Base-by-base conservation (phyloP, 2,329 filamentous ascomycete genomes). In the Dichotomopilus funicola region DNA sequence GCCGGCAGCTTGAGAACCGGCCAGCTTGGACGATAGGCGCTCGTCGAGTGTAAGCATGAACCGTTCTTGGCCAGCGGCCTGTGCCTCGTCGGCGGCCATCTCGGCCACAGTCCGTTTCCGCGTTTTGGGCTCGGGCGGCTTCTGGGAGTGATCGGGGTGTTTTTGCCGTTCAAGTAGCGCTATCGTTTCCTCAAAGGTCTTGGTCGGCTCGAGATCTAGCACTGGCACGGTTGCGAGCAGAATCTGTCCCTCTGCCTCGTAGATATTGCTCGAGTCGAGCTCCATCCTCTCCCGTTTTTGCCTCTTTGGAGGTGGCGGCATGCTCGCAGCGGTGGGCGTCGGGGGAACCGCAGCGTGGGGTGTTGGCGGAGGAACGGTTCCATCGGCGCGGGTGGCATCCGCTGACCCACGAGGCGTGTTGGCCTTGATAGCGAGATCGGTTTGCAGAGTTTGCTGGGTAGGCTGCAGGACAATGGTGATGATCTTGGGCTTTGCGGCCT, bases 11-110 rank as follows among this genome's bases (percentile, higher is more conserved):
- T 83, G 79, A 6, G 79, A 79, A 42, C 78, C 76, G 4, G 80
- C 78, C 11, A 77, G 76, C 42, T 76, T 80, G 1, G 86, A 78
- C 10, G 83, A 80, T 57, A 91, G 79, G 5, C 90, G 82, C 64
- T 96, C 92, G 66, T 99, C 94, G 72, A 91, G 83, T 27, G 89
- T 86, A 50, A 97, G 85, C 90, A 99, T 94, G 63, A 90, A 95
- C 47, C 90, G 83, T 71, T 99, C 91, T 61, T 90, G 85, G 57
- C 91, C 89, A 27, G 91, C 92, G 0, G 91, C 90, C 57, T 90
- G 79, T 1, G 94, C 92, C 72, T 99, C 91, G 66, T 99, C 94
- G 6, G 92, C 92, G 7, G 90, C 94, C 75, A 97, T 83, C 68
- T 99, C 92, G 7, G 94, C 94, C 13, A 95, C 86, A 0, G 94